Percentiles rank a stretch among this genome's conserved stretches.
Conservation (phyloP, 2,329 filamentous ascomycete species). For the Teratosphaeria destructans region DNA sequence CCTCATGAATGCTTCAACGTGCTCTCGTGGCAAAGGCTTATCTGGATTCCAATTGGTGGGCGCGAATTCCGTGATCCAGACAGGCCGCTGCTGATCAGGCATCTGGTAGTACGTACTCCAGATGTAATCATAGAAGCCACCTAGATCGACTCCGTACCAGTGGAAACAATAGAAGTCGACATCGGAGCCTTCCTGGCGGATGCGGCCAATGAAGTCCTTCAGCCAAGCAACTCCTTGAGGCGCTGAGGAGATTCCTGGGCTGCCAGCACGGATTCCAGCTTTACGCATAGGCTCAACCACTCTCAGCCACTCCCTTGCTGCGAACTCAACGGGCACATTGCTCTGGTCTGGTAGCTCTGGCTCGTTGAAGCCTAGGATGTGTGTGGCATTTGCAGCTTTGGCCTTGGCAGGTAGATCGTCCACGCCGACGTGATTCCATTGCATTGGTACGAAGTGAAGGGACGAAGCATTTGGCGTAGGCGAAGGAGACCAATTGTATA, state of each 20-base stretch:
- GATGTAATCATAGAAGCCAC: conserved; percentile 25
- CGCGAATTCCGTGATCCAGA: conserved; percentile 15
- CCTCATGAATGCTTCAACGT: conserved; percentile 21
- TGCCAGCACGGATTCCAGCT: conserved; percentile 16
- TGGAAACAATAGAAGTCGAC: conserved; percentile 23
- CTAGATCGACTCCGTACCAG: conserved; percentile 22
- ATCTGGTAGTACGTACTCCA: conserved; percentile 18
- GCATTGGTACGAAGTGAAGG: conserved; percentile 23
- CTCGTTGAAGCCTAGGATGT: conserved; percentile 22
- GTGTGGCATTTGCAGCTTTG: conserved; percentile 2
- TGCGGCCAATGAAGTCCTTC: conserved; percentile 15
- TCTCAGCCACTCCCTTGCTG: conserved; percentile 18
- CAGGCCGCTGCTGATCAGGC: conserved; percentile 14
- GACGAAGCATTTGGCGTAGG: conserved; percentile 13
- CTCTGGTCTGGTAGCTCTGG: conserved; percentile 23
- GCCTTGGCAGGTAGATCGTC: conserved; percentile 15
- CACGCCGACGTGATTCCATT: conserved; percentile 23
- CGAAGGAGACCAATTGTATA: conserved; percentile 26
- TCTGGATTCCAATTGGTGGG: conserved; percentile 23
- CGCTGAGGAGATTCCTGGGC: conserved; percentile 21
- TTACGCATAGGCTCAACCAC: conserved; percentile 21
- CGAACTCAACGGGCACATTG: conserved; percentile 19
- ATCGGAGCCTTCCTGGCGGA: conserved; percentile 17
- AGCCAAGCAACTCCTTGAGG: conserved; percentile 19
- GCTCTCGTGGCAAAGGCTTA: conserved; percentile 14